Evolutionary conservation across 768 basidiomycete genomes (phyloP), one percentile per base, ranked within the genome.

Genomic region (Boletus patriciae): DNA sequence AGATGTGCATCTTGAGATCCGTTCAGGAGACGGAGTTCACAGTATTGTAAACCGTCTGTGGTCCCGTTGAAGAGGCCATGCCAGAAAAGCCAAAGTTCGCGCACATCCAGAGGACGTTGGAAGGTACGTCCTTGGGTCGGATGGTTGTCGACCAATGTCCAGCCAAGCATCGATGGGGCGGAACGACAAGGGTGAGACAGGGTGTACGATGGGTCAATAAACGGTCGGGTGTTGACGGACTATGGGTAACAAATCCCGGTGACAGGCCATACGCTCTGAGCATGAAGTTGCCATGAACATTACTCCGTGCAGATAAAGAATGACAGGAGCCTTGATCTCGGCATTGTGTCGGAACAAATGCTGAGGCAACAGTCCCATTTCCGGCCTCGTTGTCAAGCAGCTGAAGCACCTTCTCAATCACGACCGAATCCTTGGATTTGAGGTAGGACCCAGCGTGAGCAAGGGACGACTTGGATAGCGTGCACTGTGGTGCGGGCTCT

Each of bases 381-480:
- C 54, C 61, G 36, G 72, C 74, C 37, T 83, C 76, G 0, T 68
- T 57, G 29, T 88, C 83, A 1, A 91, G 70, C 4, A 83, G 45
- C 29, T 77, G 75, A 18, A 91, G 77, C 16, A 88, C 80, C 27
- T 74, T 70, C 42, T 82, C 79, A 3, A n/a, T n/a, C n/a, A n/a
- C n/a, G n/a, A n/a, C n/a, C n/a, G n/a, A n/a, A n/a, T n/a, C n/a
- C n/a, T n/a, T 84, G 15, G 82, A 79, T 59, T 81, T 83, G 33
- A 91, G 76, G 61, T 83, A 88, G n/a, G n/a, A 88, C 7, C 72
- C 73, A 3, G 74, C 69, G 47, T 80, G 78, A 11, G 69, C 69
- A 4, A 80, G 77, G 12, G 82, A 78, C 0, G 77, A 64, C 6
- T 73, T 66, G 0, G 81, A 72, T 7, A 78, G 57, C 43, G 80